Percentiles rank a stretch among this genome's conserved stretches.
Conservation (phyloP, 1,284 basidiomycete species). For the Sporisorium scitamineum region DNA sequence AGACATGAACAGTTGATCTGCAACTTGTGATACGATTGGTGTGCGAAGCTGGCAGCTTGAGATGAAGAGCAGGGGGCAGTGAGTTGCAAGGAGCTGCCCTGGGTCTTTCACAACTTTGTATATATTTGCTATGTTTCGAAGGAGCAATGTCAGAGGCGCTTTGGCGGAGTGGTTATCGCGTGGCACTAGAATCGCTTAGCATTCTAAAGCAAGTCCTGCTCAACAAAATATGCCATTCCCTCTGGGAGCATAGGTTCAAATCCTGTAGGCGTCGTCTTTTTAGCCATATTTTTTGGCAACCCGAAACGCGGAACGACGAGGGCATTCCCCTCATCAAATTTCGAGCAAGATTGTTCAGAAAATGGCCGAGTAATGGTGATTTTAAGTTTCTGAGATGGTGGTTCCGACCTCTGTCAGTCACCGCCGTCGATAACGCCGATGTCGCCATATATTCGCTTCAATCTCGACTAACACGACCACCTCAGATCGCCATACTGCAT, state of each 20-base stretch:
- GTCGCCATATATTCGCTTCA: not conserved
- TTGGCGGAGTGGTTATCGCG: constrained; percentile 58
- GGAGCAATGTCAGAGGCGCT: constrained; percentile 19
- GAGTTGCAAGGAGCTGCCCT: too few species aligned
- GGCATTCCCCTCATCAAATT: not conserved
- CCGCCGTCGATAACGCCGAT: not conserved
- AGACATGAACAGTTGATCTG: not conserved
- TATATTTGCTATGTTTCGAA: not conserved
- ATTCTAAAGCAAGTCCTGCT: constrained; percentile 44
- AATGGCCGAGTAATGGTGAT: constrained; percentile 9
- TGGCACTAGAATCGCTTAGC: constrained; percentile 41
- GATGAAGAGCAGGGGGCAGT: too few species aligned
- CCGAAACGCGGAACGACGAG: constrained; percentile 11
- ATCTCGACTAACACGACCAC: not conserved
- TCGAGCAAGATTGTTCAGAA: constrained; percentile 5
- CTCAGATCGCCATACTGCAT: not conserved
- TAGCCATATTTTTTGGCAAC: constrained; percentile 1
- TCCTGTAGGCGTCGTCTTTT: constrained; percentile 52
- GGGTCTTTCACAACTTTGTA: too few species aligned
- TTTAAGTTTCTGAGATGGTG: constrained; percentile 10
- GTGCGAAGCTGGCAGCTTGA: too few species aligned
- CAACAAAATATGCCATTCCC: constrained; percentile 52
- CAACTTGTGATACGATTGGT: too few species aligned
- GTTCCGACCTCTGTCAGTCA: not conserved
- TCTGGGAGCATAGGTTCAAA: constrained; percentile 57